These are phyloP conservation scores for Hypoxylon sp. DNA, from an alignment of 2,329 filamentous ascomycete genomes.

Conservation along the genomic window DNA sequence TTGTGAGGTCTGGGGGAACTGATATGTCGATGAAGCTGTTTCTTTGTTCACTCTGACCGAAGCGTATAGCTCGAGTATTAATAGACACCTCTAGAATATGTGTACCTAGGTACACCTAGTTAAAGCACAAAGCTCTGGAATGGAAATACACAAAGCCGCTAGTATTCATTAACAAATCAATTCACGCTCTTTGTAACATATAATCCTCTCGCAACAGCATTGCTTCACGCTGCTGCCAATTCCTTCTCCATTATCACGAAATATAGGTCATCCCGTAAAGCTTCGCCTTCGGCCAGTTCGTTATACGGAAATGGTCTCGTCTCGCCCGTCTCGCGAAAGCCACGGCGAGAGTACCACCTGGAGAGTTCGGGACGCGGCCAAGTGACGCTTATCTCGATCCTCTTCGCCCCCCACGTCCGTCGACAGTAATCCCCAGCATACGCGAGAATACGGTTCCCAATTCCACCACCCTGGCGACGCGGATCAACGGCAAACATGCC, in stretches of 20 bases:
- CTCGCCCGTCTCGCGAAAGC: slow-evolving; percentile 56
- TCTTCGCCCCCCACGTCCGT: slow-evolving; percentile 48
- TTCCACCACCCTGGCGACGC: slow-evolving; percentile 56
- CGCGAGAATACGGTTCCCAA: slow-evolving; percentile 57
- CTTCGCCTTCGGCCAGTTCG: slow-evolving; percentile 51
- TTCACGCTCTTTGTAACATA: no score
- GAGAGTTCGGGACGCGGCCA: slow-evolving; percentile 58
- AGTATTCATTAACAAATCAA: no score
- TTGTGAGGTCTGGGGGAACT: no score
- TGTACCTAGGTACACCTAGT: no score
- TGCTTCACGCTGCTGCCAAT: neutral
- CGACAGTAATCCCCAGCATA: slow-evolving; percentile 56
- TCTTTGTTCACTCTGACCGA: no score
- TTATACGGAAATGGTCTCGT: slow-evolving; percentile 57
- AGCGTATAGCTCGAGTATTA: no score
- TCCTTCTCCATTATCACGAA: slow-evolving; percentile 57
- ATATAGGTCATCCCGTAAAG: slow-evolving; percentile 58
- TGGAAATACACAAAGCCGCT: no score
- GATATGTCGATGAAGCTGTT: no score
- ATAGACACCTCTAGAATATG: no score
- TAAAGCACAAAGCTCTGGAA: no score
- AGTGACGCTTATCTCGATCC: slow-evolving; percentile 60
- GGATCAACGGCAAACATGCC: slow-evolving; percentile 63
- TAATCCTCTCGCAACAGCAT: no score
- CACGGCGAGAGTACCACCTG: slow-evolving; percentile 59